phyloP scores from a whole-genome alignment of 192 early-diverging fungal genomes.

The Podila epicladia region DNA sequence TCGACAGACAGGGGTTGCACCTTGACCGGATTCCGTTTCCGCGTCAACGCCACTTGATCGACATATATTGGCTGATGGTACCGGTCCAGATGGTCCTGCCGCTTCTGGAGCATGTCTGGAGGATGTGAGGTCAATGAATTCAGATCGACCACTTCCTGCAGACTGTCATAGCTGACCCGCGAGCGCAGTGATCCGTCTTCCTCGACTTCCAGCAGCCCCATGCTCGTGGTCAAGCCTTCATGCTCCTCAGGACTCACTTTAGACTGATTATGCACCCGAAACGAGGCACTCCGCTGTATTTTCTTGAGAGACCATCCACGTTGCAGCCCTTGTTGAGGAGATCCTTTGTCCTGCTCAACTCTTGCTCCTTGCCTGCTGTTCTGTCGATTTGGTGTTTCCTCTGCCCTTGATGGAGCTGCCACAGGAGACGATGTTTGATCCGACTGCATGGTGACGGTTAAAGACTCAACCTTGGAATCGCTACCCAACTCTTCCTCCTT shows the following conservation, averaged over 20 bases:
- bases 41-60: background rate
- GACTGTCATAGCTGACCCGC: background rate
- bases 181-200: background rate
- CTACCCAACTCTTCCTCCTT: background rate
- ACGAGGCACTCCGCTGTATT: conserved; percentile 12
- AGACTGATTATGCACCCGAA: background rate
- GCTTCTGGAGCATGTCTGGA: background rate
- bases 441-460: background rate
- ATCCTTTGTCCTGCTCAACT: background rate
- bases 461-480: background rate
- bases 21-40: conserved; percentile 14
- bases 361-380: background rate
- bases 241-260: conserved; percentile 19
- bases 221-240: conserved; percentile 7
- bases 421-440: background rate
- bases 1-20: conserved; percentile 45
- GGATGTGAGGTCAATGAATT: background rate
- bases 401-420: background rate
- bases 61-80: background rate
- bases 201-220: background rate
- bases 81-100: background rate
- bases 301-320: conserved; percentile 25
- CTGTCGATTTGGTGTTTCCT: background rate
- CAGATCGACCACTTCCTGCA: background rate
- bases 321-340: background rate